A percentile compares a stretch with the other conserved stretches of the same genome.
phyloP scores from a whole-genome alignment of 1,284 basidiomycete species.

The Trichosporon coremiiforme region DNA sequence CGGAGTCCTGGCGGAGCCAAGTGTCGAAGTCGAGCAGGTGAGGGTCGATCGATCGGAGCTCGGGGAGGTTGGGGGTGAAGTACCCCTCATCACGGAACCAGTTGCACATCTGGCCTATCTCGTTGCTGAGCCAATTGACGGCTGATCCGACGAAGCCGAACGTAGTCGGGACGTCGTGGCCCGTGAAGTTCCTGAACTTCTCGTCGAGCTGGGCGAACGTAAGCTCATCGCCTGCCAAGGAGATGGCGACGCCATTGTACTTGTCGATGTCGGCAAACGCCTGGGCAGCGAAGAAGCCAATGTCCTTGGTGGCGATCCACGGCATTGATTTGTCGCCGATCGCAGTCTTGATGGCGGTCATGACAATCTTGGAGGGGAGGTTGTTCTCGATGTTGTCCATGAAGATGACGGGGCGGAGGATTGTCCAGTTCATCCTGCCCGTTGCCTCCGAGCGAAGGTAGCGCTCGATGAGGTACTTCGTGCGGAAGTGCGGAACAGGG shows the following conservation, averaged over 20 bases:
- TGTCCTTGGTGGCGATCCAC: conserved; percentile 35
- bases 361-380: conserved; percentile 33
- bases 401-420: conserved; percentile 31
- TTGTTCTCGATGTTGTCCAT: conserved; percentile 28
- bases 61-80: conserved; percentile 10
- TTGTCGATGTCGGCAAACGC: conserved; percentile 27
- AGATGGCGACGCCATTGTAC: conserved; percentile 29
- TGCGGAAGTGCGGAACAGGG: conserved; percentile 29
- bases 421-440: conserved; percentile 22
- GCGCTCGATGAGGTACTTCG: conserved; percentile 30
- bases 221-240: conserved; percentile 37
- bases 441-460: conserved; percentile 25
- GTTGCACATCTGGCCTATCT: conserved; percentile 26
- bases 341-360: conserved; percentile 30
- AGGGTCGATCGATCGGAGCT: conserved; percentile 25
- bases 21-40: conserved; percentile 25
- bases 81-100: conserved; percentile 32
- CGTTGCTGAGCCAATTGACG: conserved; percentile 9
- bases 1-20: conserved; percentile 19
- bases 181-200: conserved; percentile 27
- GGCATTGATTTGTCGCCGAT: conserved; percentile 34
- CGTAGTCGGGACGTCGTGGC: conserved; percentile 32
- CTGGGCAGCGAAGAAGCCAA: conserved; percentile 35
- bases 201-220: conserved; percentile 33
- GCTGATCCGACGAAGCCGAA: conserved; percentile 22